These are phyloP conservation scores for Xylariaceae sp. DNA, from an alignment of 2,329 filamentous ascomycete species.

Conservation along the genomic window DNA sequence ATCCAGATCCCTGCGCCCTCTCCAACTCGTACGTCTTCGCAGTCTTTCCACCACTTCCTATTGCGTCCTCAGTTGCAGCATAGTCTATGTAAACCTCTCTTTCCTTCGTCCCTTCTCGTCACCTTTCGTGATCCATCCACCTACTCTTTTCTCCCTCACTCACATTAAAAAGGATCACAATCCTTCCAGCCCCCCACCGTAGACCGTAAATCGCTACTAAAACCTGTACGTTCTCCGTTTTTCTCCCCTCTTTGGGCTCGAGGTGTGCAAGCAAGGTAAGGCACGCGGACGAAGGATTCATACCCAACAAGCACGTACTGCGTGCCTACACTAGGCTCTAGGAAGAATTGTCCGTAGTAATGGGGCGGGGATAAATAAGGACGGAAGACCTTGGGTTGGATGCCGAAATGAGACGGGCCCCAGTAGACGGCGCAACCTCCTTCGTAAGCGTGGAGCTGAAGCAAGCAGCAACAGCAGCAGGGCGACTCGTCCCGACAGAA, in stretches of 20 bases:
- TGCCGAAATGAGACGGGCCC: conserved; percentile 20
- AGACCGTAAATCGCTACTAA: no score
- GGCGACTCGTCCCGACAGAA: no score
- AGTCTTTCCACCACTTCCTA: not conserved
- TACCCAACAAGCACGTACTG: not conserved
- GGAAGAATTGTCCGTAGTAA: not conserved
- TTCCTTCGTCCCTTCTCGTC: not conserved
- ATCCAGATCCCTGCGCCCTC: not conserved
- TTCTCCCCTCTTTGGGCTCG: no score
- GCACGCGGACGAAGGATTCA: no score
- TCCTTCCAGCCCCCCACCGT: no score
- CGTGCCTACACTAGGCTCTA: not conserved
- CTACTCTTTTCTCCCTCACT: no score
- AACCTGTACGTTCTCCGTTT: no score
- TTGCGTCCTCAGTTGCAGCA: not conserved
- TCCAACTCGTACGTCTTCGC: not conserved
- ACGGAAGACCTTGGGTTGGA: conserved; percentile 11
- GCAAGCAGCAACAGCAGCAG: conserved; percentile 1
- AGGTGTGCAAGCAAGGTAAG: no score
- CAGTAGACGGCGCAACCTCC: conserved; percentile 18
- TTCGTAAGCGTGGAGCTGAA: conserved; percentile 19
- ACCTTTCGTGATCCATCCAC: not conserved
- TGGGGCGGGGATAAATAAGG: conserved; percentile 12
- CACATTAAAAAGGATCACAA: no score
- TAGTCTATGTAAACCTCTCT: not conserved